Percentiles rank a stretch among this genome's conserved stretches.
Evolutionary conservation across 352 stramenopile genomes (phyloP).

Genomic region (Phytophthora idaei): DNA sequence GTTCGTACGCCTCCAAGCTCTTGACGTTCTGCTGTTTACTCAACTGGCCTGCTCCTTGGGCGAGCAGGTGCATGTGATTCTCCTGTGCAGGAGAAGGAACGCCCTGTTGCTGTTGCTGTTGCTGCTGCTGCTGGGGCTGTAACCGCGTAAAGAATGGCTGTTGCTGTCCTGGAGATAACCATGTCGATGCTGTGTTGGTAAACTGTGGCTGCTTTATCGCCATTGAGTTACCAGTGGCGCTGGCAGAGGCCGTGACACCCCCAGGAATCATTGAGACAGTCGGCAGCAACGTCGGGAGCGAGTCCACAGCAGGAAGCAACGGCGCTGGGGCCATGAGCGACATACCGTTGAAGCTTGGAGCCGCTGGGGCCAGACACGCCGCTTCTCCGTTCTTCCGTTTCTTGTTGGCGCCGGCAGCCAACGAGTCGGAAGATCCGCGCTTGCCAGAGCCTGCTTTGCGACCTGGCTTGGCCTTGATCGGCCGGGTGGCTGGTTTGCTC

Average conservation of each 20-base stretch:
- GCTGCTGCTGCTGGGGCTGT: slow-evolving; percentile 26
- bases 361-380: slow-evolving; percentile 30
- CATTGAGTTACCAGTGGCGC: slow-evolving; percentile 19
- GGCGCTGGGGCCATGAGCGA: slow-evolving; percentile 45
- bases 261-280: slow-evolving; percentile 41
- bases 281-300: slow-evolving; percentile 61
- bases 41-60: slow-evolving; percentile 59
- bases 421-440: slow-evolving; percentile 25
- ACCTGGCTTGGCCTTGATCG: slow-evolving; percentile 21
- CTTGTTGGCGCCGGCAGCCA: slow-evolving; percentile 22
- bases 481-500: slow-evolving; percentile 15
- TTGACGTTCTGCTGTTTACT: slow-evolving; percentile 65
- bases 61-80: slow-evolving; percentile 74
- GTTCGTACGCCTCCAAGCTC: slow-evolving; percentile 64
- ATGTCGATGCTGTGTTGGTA: slow-evolving; percentile 6
- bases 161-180: slow-evolving; percentile 34
- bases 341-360: slow-evolving; percentile 21
- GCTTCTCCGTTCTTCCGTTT: slow-evolving; percentile 40
- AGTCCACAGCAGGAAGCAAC: slow-evolving; percentile 44
- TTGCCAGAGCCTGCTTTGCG: slow-evolving; percentile 32
- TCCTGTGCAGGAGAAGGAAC: slow-evolving; percentile 24
- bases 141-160: slow-evolving; percentile 55
- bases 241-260: slow-evolving; percentile 6
- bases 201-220: slow-evolving; percentile 34
- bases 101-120: slow-evolving; percentile 16